A percentile compares a stretch with the other conserved stretches of the same genome.
These are phyloP conservation scores for Luvunga scandens DNA, from an alignment of 345 rosid genomes.

Conservation along the genomic window DNA sequence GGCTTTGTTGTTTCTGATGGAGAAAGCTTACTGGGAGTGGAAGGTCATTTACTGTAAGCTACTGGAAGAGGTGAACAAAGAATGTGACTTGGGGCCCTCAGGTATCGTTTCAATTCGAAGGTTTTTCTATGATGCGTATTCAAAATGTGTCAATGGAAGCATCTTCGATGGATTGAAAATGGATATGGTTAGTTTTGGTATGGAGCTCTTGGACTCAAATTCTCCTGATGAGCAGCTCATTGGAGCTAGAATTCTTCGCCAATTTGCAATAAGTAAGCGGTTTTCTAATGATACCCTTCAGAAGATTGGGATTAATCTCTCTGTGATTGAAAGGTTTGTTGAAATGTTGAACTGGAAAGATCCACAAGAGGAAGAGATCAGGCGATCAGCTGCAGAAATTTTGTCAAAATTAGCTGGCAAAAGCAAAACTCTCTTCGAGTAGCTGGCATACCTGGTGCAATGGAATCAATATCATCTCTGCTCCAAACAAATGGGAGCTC, in stretches of 20 bases:
- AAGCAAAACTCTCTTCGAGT: conserved; percentile 81
- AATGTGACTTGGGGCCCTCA: conserved; percentile 63
- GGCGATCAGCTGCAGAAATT: conserved; percentile 72
- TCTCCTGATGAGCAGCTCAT: conserved; percentile 87
- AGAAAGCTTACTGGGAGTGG: conserved; percentile 90
- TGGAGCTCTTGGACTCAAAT: conserved; percentile 65
- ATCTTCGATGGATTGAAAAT: conserved; percentile 86
- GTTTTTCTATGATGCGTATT: conserved; percentile 88
- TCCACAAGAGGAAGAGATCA: conserved; percentile 76
- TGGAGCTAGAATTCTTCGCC: conserved; percentile 66
- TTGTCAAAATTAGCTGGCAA: conserved; percentile 67
- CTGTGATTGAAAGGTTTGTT: conserved; percentile 65
- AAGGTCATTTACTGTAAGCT: conserved; percentile 47
- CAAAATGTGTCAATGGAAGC: conserved; percentile 74
- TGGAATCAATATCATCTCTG: conserved; percentile 91
- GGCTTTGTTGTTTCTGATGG: conserved; percentile 73
- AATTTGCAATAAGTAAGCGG: conserved; percentile 37
- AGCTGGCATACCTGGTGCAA: conserved; percentile 78
- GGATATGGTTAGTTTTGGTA: conserved; percentile 78
- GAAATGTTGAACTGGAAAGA: conserved; percentile 97
- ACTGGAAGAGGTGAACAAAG: conserved; percentile 66
- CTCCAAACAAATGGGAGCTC: conserved; percentile 53
- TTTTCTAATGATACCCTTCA: conserved; percentile 76
- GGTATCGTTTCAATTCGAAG: conserved; percentile 65
- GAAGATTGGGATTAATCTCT: conserved; percentile 70